Percentiles rank a stretch among this genome's conserved stretches.
Conservation (phyloP, 192 early-diverging fungal species). For the Helicostylum pulchrum region DNA sequence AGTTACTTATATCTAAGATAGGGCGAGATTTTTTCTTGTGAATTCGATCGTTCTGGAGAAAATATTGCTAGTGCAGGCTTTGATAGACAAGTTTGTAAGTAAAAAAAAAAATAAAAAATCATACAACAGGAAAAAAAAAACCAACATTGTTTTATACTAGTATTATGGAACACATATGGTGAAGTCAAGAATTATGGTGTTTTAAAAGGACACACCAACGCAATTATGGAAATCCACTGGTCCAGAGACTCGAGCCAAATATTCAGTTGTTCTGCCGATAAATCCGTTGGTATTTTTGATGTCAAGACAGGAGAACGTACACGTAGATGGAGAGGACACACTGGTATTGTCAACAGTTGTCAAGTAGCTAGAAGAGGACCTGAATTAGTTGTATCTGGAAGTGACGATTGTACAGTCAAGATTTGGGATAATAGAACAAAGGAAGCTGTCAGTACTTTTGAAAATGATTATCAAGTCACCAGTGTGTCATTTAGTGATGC, state of each 20-base stretch:
- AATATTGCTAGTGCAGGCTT: slow-evolving; percentile 78
- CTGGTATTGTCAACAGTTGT: slow-evolving; percentile 76
- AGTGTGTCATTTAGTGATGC: slow-evolving; percentile 70
- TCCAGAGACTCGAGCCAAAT: slow-evolving; percentile 77
- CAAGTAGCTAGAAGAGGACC: slow-evolving; percentile 66
- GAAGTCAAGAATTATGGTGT: slow-evolving; percentile 87
- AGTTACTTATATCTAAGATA: slow-evolving; percentile 25
- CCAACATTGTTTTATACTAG: slow-evolving; percentile 27
- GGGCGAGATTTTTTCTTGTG: slow-evolving; percentile 78
- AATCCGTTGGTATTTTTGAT: slow-evolving; percentile 80
- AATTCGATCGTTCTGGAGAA: slow-evolving; percentile 84
- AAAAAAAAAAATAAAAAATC: not conserved
- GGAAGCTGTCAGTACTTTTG: slow-evolving; percentile 56
- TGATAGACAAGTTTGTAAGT: slow-evolving; percentile 81
- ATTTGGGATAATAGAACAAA: slow-evolving; percentile 74
- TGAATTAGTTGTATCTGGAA: slow-evolving; percentile 77
- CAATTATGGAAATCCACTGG: slow-evolving; percentile 90
- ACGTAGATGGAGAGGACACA: slow-evolving; percentile 78
- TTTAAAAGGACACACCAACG: slow-evolving; percentile 82
- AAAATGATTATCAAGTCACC: slow-evolving; percentile 69
- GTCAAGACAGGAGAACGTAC: slow-evolving; percentile 77
- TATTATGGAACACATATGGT: slow-evolving; percentile 92
- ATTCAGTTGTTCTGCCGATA: slow-evolving; percentile 83
- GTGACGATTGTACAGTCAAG: slow-evolving; percentile 80
- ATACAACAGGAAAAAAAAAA: not conserved